These are phyloP conservation scores for Dichotomopilus funicola DNA, from an alignment of 2,329 filamentous ascomycete genomes.

Conservation along the genomic window DNA sequence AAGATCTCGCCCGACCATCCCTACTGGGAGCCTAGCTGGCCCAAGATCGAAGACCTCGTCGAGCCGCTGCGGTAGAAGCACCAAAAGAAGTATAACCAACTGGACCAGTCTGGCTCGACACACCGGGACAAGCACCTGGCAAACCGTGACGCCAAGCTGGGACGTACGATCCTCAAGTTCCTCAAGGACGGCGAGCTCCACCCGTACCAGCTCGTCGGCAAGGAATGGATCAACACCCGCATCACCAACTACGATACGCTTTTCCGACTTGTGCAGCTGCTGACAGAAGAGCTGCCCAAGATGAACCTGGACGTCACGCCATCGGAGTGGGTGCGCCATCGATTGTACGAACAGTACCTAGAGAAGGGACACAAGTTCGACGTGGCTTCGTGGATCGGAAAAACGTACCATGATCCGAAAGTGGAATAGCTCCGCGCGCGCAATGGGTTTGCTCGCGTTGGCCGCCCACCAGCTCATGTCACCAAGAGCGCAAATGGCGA, in stretches of 20 bases:
- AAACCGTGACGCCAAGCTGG: constrained; percentile 51
- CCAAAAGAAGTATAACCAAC: constrained; percentile 41
- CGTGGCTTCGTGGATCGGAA: constrained; percentile 43
- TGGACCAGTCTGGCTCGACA: constrained; percentile 28
- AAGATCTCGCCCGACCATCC: constrained; percentile 45
- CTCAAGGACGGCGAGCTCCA: constrained; percentile 45
- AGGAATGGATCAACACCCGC: constrained; percentile 40
- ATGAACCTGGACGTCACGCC: constrained; percentile 48
- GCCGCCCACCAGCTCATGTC: constrained; percentile 46
- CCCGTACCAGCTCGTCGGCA: constrained; percentile 50
- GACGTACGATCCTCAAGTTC: constrained; percentile 46
- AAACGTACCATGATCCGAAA: constrained; percentile 52
- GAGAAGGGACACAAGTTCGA: constrained; percentile 43
- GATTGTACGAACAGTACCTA: constrained; percentile 44
- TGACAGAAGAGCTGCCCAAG: constrained; percentile 44
- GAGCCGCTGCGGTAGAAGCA: constrained; percentile 40
- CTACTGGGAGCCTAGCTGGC: constrained; percentile 52
- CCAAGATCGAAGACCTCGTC: constrained; percentile 38
- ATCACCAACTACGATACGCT: constrained; percentile 50
- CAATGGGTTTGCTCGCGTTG: constrained; percentile 52
- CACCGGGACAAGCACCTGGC: constrained; percentile 46
- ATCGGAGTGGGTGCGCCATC: constrained; percentile 51
- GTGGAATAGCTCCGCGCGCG: constrained; percentile 42
- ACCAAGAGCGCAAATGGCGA: constrained; percentile 19
- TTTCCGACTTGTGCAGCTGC: constrained; percentile 48